Base-by-base conservation (phyloP, 768 basidiomycete genomes). In the Agaricus sinodeliciosus region DNA sequence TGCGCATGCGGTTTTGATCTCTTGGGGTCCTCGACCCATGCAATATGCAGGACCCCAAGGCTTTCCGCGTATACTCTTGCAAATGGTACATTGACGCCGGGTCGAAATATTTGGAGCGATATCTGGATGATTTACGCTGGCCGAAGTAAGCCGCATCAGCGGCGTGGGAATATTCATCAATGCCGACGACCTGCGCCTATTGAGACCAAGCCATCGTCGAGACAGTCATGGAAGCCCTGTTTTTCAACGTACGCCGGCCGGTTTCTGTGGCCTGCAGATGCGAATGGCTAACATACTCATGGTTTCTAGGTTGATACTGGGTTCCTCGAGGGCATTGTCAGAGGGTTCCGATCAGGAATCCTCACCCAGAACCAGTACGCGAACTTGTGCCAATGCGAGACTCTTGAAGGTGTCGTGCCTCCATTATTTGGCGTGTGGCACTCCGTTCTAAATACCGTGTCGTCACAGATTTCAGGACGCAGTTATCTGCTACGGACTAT, bases 381-480 rank as follows among this genome's bases (percentile, higher is more conserved):
- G 63, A 97, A 92, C 70, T 71, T 99, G 66, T 88, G 89, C 3
- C 96, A 99, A 70, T 98, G 96, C 79, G 96, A 99, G 71, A 91
- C 83, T 25, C 79, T 98, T 27, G 96, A 98, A 76, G 95, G 95
- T 92, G 59, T 49, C 75, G 58, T 19, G 4, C 16, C 19, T 18
- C 19, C 40, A 16, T 35, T 31, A 27, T 41, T 18, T 16, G 25
- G 26, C 39, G 19, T 16, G 27, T 28, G 18, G 39, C 7, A n/a
- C 3, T 45, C 9, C 42, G 19, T 15, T 27, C 26, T 34, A 22
- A 19, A 16, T n/a, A 13, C 3, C 4, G 18, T 39, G 8, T 19
- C 25, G 26, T 36, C 37, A n/a, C 61, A 98, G 96, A 99, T 71
- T 85, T 99, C 69, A 80, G 91, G 57, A 94, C 96, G 43, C 96